A percentile compares a stretch with the other conserved stretches of the same genome.
Conservation (phyloP, 805 yeast genomes). For the Cyberlindnera japonica region DNA sequence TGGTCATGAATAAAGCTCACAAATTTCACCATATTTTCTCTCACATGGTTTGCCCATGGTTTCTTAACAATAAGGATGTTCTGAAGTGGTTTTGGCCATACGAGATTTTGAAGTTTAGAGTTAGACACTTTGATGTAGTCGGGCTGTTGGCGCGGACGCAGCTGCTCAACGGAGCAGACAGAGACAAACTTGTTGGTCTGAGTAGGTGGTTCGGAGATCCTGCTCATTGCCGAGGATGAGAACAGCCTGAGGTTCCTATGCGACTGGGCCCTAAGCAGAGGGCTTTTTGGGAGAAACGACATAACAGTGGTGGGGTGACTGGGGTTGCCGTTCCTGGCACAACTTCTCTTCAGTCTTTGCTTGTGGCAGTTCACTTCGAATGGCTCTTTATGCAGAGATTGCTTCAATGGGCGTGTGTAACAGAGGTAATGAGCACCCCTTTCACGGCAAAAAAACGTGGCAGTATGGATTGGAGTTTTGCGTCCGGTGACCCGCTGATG, state of each 20-base stretch:
- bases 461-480: too few relatives aligned
- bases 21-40: constrained; percentile 62
- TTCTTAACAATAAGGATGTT: constrained; percentile 82
- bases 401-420: background rate
- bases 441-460: too few relatives aligned
- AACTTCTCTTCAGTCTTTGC: too few relatives aligned
- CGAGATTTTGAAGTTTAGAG: constrained; percentile 57
- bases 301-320: too few relatives aligned
- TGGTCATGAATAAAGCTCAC: constrained; percentile 54
- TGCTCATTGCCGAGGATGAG: constrained; percentile 14
- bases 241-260: constrained; percentile 11
- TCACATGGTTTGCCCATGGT: constrained; percentile 68
- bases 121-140: constrained; percentile 52
- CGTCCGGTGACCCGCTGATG: background rate
- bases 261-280: background rate
- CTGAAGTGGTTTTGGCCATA: constrained; percentile 70
- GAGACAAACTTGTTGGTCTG: constrained; percentile 27
- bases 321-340: too few relatives aligned
- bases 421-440: too few relatives aligned
- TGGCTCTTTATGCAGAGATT: too few relatives aligned
- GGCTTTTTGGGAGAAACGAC: constrained; percentile 2
- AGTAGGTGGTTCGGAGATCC: constrained; percentile 30
- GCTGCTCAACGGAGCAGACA: constrained; percentile 29
- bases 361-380: too few relatives aligned
- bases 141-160: constrained; percentile 38